phyloP scores from a whole-genome alignment of 1,284 basidiomycete genomes.

The Ustilago hordei region DNA sequence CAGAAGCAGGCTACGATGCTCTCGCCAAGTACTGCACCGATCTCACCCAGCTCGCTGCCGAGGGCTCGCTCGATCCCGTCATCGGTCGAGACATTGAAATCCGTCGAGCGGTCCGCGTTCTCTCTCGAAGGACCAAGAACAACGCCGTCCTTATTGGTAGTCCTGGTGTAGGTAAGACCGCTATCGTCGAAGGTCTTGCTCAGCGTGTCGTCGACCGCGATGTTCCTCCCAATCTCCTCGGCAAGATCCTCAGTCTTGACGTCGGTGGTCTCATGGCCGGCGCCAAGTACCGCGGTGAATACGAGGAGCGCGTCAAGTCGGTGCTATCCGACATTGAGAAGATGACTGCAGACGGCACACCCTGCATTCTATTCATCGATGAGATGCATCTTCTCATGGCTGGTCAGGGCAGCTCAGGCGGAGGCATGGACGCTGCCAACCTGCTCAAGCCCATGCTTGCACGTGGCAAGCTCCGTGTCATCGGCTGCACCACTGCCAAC shows the following conservation, averaged over 20 bases:
- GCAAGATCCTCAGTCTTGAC: constrained; percentile 82
- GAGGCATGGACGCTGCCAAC: constrained; percentile 68
- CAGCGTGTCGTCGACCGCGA: constrained; percentile 95
- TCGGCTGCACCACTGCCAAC: constrained; percentile 92
- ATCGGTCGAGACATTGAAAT: constrained; percentile 71
- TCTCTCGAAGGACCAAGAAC: constrained; percentile 79
- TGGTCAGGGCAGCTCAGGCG: constrained; percentile 59
- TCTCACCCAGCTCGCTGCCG: constrained; percentile 74
- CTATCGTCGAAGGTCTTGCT: constrained; percentile 94
- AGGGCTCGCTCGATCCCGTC: constrained; percentile 74
- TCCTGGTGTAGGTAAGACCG: constrained; percentile 71
- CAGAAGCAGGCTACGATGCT: constrained; percentile 71
- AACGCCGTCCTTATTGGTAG: constrained; percentile 88
- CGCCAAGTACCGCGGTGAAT: constrained; percentile 95
- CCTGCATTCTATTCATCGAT: constrained; percentile 94
- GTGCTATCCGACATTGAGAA: constrained; percentile 93
- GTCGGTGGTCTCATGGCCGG: constrained; percentile 97
- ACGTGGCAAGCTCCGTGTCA: constrained; percentile 87
- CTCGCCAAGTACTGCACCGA: constrained; percentile 70
- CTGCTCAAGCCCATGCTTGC: constrained; percentile 72
- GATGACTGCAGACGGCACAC: constrained; percentile 82
- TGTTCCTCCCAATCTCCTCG: constrained; percentile 87
- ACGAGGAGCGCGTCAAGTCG: constrained; percentile 94
- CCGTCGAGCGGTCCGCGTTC: constrained; percentile 67
- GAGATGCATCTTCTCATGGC: constrained; percentile 74